A percentile compares a stretch with the other conserved stretches of the same genome.
phyloP scores from a whole-genome alignment of 805 yeast species.

The Cyberlindnera xishuangbannaensis region DNA sequence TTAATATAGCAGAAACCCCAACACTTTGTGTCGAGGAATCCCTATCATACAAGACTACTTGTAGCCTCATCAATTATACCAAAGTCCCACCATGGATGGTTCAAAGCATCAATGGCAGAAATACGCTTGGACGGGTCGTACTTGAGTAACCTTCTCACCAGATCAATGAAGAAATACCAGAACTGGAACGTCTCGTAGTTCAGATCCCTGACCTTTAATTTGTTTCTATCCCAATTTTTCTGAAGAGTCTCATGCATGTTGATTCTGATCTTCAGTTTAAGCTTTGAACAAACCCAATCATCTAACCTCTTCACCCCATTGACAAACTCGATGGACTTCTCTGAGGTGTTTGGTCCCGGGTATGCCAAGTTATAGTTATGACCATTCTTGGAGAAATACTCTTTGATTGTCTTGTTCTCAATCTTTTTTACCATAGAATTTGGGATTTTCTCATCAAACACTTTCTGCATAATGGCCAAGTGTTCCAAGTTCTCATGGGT shows the following conservation, averaged over 20 bases:
- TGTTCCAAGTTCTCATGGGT: constrained; percentile 95
- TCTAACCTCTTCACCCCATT: constrained; percentile 37
- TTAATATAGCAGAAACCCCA: constrained; percentile 1
- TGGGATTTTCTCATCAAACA: constrained; percentile 51
- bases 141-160: constrained; percentile 57
- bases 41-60: constrained; percentile 13
- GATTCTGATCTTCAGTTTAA: constrained; percentile 22
- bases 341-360: constrained; percentile 35
- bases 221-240: constrained; percentile 19
- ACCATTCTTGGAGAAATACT: constrained; percentile 12
- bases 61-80: constrained; percentile 53
- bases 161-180: constrained; percentile 78
- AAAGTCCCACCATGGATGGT: constrained; percentile 75
- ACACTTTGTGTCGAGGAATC: too few relatives aligned
- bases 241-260: constrained; percentile 19
- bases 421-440: constrained; percentile 27
- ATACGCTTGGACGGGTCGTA: constrained; percentile 70
- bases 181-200: constrained; percentile 63
- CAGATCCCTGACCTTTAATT: constrained; percentile 29
- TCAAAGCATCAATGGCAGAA: constrained; percentile 69
- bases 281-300: constrained; percentile 34
- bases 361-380: constrained; percentile 26
- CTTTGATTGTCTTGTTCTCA: constrained; percentile 6
- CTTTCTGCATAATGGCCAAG: constrained; percentile 87
- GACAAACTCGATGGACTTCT: constrained; percentile 33